Conservation (phyloP, 495 filamentous ascomycete genomes). For the Penicillium parvum region DNA sequence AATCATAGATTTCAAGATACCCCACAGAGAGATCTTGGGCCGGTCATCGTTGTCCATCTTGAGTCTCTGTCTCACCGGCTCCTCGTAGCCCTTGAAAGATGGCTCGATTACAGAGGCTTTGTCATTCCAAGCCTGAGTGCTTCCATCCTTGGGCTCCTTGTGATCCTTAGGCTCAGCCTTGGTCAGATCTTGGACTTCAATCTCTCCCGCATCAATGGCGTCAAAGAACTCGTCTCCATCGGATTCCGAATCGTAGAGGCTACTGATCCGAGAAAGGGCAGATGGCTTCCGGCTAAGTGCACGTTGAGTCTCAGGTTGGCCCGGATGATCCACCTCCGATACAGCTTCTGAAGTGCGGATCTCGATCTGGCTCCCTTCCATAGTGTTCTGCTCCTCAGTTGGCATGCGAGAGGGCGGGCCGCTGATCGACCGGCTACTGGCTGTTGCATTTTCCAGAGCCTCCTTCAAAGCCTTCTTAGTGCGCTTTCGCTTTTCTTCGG, state of each 20-base stretch:
- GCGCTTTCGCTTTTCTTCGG: slow-evolving; percentile 81
- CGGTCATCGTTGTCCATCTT: slow-evolving; percentile 90
- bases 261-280: slow-evolving; percentile 33
- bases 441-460: slow-evolving; percentile 61
- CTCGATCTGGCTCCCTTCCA: slow-evolving; percentile 16
- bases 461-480: slow-evolving; percentile 89
- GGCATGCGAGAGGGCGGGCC: slow-evolving; percentile 22
- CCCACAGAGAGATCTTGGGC: slow-evolving; percentile 93
- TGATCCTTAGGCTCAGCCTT: slow-evolving; percentile 41
- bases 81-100: slow-evolving; percentile 88
- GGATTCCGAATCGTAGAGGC: slow-evolving; percentile 69
- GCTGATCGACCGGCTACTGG: slow-evolving; percentile 42
- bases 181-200: slow-evolving; percentile 65
- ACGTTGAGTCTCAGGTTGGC: slow-evolving; percentile 11
- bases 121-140: slow-evolving; percentile 42
- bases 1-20: slow-evolving; percentile 98
- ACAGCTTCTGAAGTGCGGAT: slow-evolving; percentile 10
- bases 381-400: slow-evolving; percentile 11
- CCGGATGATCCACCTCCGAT: slow-evolving; percentile 4
- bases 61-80: slow-evolving; percentile 68
- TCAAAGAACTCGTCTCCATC: slow-evolving; percentile 97
- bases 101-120: slow-evolving; percentile 58
- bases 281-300: slow-evolving; percentile 22
- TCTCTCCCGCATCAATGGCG: slow-evolving; percentile 87
- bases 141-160: slow-evolving; percentile 40